Evolutionary conservation across 2,329 filamentous ascomycete genomes (phyloP), one percentile per base, ranked within the genome.

Genomic region (Trichoderma koningiopsis): DNA sequence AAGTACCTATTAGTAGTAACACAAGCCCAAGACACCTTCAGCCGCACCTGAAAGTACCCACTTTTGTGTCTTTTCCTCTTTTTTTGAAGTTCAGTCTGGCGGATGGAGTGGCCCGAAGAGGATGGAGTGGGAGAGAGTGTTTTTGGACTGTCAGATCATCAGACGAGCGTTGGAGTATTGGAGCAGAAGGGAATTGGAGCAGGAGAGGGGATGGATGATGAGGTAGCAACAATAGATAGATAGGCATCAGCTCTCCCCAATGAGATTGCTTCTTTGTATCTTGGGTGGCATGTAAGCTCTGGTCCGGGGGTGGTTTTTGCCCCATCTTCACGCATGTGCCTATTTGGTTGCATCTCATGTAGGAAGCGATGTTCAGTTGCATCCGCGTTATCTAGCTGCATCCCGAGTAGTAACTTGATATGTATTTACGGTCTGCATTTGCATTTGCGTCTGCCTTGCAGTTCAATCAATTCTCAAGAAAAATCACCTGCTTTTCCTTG

Each of bases 31-130:
- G 40, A 43, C 16, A 8, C 16, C 40, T 55, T 64, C 61, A 64
- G 61, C 61, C 61, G 61, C 61, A 64, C 61, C 49, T 40, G 49
- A 56, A 43, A 8, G 40, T 43, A 43, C 19, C 40, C 40, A n/a
- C 40, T n/a, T 43, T 43, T 43, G 40, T 43, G 40, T 10, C 40
- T n/a, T 43, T 43, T 43, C 7, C 40, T 43, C 16, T n/a, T 10
- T 43, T 40, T n/a, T 43, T 43, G 40, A 43, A 0, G 14, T 40
- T 40, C 37, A 19, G 14, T 19, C 14, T 40, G 19, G 14, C 14
- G 37, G 37, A 40, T 40, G 37, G 37, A 40, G 37, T 40, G 6
- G 16, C 10, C 40, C 19, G 16, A 16, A 19, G 40, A 19, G 7
- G 27, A 27, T 27, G 27, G 27, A n/a, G n/a, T 43, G 37, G 37